These are phyloP conservation scores for Aeschynomene evenia DNA, from an alignment of 306 rosid species.

Conservation along the genomic window DNA sequence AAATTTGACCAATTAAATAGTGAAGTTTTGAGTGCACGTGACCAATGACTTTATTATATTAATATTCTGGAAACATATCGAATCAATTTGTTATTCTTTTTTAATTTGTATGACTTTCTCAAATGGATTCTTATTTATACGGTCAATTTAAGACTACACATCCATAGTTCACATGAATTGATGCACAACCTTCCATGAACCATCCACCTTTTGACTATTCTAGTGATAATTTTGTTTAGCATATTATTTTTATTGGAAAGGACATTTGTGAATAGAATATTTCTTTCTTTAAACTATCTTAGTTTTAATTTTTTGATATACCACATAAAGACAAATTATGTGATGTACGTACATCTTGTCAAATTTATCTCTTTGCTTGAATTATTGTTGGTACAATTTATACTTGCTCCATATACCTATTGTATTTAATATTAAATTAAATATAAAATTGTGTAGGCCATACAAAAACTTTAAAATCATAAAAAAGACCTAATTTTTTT, in stretches of 20 bases:
- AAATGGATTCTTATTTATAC: not conserved
- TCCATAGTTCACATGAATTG: not conserved
- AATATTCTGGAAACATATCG: not conserved
- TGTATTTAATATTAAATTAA: too few species aligned
- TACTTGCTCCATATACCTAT: not conserved
- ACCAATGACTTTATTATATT: not conserved
- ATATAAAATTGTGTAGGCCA: too few species aligned
- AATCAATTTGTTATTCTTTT: not conserved
- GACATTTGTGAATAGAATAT: not conserved
- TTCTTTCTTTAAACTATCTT: not conserved
- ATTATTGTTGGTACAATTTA: not conserved
- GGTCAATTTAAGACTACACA: slow-evolving; percentile 9
- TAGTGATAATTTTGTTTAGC: not conserved
- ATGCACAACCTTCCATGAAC: not conserved
- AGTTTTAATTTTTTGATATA: not conserved
- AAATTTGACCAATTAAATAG: slow-evolving; percentile 28
- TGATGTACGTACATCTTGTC: not conserved
- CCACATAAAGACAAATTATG: not conserved
- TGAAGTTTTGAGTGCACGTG: not conserved
- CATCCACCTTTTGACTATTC: slow-evolving; percentile 1
- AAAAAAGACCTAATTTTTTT: too few species aligned
- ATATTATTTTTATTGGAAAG: not conserved
- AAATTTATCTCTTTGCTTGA: not conserved
- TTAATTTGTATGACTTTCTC: not conserved
- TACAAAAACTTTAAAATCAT: too few species aligned